phyloP scores from a whole-genome alignment of 257 asterid genomes.

The Nyctanthes arbortristis region DNA sequence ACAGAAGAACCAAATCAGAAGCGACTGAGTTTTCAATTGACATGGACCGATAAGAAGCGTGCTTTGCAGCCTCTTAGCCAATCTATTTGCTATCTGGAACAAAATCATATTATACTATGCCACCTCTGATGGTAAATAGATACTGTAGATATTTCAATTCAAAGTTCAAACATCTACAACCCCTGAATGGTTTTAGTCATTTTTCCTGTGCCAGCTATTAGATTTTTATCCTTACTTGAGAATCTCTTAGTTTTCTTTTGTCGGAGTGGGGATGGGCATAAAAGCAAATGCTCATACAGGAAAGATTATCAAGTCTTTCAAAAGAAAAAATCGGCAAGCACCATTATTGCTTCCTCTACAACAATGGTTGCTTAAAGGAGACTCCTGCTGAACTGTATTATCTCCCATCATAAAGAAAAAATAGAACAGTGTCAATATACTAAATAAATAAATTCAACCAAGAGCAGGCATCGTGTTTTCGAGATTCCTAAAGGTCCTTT shows the following conservation, averaged over 20 bases:
- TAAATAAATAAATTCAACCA: not conserved
- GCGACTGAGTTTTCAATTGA: not conserved
- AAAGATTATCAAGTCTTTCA: too few relatives aligned
- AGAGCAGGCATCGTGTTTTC: too few relatives aligned
- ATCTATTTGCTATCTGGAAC: not conserved
- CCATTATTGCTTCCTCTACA: not conserved
- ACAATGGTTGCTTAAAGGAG: not conserved
- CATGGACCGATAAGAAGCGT: not conserved
- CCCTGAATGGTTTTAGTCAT: not conserved
- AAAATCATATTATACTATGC: not conserved
- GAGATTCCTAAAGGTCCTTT: conserved; percentile 1
- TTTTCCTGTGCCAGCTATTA: not conserved
- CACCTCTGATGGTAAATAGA: not conserved
- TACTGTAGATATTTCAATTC: too few relatives aligned
- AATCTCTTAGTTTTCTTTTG: not conserved
- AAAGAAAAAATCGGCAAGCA: not conserved
- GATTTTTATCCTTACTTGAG: not conserved
- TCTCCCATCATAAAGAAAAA: not conserved
- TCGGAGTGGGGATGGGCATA: not conserved
- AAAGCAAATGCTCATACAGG: not conserved
- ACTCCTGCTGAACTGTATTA: not conserved
- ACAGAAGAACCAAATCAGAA: conserved; percentile 10
- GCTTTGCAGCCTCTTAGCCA: not conserved
- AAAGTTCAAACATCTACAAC: not conserved
- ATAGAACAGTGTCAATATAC: not conserved